Evolutionary conservation across 345 rosid genomes (phyloP), one percentile per base, ranked within the genome.

Genomic region (Heritiera fomes): DNA sequence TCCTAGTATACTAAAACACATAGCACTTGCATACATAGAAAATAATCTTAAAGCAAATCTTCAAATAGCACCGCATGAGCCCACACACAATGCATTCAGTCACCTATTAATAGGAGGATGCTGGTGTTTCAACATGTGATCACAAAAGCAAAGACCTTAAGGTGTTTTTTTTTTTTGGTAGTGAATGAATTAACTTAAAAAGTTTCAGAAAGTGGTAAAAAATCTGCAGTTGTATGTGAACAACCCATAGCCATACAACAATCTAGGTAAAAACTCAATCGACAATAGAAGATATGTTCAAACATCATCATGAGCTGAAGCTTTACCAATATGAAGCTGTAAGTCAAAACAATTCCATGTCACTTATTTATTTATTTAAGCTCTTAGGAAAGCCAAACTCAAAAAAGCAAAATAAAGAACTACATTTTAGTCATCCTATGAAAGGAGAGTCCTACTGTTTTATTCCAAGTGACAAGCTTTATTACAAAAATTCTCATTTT

Each of bases 1-100:
- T 50, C 13, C 55, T 50, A 13, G 18, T 50, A 50, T 68, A 45
- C 46, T 18, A 68, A 45, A 53, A 43, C 38, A 15, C 2, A 12
- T 2, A 23, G 53, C 53, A 68, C 55, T 68, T 46, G 11, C 73
- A 68, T 46, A 1, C 30, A 68, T 47, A 68, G 11, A 68, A 43
- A 68, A 68, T 46, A 45, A 45, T 68, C 55, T 50, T 50, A 50
- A 68, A 43, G 38, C 10, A 68, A 43, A 68, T 68, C 30, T 62
- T 62, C 41, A 62, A 14, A 62, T 62, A 62, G 41, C 72, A 46
- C 53, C 6, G 6, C 9, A 20, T 56, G 47, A 69, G 55, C 73
- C 56, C 73, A 20, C 5, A 46, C 55, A 69, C 8, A 47, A 46
- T 20, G 55, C 20, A 45, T 32, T 67, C 14, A n/a, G 52, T 67